Base-by-base conservation (phyloP, 345 rosid species). In the Dipteronia sinensis region DNA sequence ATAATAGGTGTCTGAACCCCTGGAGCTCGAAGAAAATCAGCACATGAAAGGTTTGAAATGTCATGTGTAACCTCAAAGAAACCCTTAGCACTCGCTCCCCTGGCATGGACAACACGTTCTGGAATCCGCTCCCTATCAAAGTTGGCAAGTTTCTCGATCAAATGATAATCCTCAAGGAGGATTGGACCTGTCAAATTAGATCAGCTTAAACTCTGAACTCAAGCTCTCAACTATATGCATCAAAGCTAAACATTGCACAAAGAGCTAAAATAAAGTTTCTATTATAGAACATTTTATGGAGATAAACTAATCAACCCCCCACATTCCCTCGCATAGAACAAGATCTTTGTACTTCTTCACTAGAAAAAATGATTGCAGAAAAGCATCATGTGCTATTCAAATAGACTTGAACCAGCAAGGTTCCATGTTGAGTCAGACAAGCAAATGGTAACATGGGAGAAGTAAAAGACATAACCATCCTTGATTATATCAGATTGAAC, bases 71-170 rank as follows among this genome's bases (percentile, higher is more conserved):
- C 97, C 90, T 96, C 97, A 81, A 96, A 96, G 91, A 96, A 96
- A 75, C 98, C 99, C 85, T 96, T 96, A 13, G 98, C 98, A 83
- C 99, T 96, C 55, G 94, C 99, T 74, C 99, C 97, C 85, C 99
- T 88, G 49, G 98, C 98, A 77, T 96, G 98, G 84, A 96, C 99
- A 27, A 96, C 97, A 76, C 99, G 95, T 86, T 96, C 98, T 40
- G 98, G 99, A 79, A 96, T 92, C 69, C 99, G 67, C 83, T 96
- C 98, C 79, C 99, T 88, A 74, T 90, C 97, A 75, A 96, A 94
- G 76, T 94, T 91, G 84, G 99, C 98, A 47, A 96, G 81, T 82
- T 96, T 96, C 82, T 96, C 98, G 55, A 96, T 82, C 79, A 96
- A 78, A 87, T 96, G 99, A 74, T 94, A 96, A 87, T 96, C 99